phyloP scores from a whole-genome alignment of 2,329 filamentous ascomycete genomes.

The Talaromyces sp. region DNA sequence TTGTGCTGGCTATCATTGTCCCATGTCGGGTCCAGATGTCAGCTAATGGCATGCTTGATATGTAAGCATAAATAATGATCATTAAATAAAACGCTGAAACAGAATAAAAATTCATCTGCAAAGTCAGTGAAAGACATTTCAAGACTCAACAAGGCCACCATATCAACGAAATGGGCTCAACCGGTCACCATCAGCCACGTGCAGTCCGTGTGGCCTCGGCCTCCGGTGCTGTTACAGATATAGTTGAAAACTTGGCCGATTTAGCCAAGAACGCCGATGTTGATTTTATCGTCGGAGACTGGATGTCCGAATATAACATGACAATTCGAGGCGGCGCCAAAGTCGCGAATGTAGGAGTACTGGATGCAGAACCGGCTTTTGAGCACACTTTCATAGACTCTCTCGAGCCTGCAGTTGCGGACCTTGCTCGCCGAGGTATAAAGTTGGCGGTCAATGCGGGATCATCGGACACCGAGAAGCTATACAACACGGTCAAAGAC shows the following conservation, averaged over 20 bases:
- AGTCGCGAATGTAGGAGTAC: background rate
- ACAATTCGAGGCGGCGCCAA: constrained; percentile 21
- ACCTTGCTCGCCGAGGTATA: constrained; percentile 8
- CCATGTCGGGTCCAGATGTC: too few species aligned
- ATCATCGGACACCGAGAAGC: background rate
- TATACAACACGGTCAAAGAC: background rate
- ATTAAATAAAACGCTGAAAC: too few species aligned
- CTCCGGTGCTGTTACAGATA: background rate
- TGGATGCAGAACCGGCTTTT: constrained; percentile 15
- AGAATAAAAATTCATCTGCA: too few species aligned
- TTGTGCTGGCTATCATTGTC: too few species aligned
- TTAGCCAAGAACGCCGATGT: background rate
- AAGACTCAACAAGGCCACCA: too few species aligned
- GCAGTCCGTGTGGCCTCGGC: background rate
- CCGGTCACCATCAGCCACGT: background rate
- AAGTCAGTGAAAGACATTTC: too few species aligned
- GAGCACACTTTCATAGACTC: constrained; percentile 16
- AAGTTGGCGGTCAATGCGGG: constrained; percentile 14
- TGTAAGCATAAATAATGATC: too few species aligned
- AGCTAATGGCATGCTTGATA: too few species aligned
- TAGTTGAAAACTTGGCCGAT: background rate
- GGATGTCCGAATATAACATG: constrained; percentile 32
- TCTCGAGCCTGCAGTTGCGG: constrained; percentile 1
- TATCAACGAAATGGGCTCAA: too few species aligned
- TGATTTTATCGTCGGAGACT: constrained; percentile 38